A percentile compares a stretch with the other conserved stretches of the same genome.
Conservation (phyloP, 2,329 filamentous ascomycete species). For the Aspergillus amoenus region DNA sequence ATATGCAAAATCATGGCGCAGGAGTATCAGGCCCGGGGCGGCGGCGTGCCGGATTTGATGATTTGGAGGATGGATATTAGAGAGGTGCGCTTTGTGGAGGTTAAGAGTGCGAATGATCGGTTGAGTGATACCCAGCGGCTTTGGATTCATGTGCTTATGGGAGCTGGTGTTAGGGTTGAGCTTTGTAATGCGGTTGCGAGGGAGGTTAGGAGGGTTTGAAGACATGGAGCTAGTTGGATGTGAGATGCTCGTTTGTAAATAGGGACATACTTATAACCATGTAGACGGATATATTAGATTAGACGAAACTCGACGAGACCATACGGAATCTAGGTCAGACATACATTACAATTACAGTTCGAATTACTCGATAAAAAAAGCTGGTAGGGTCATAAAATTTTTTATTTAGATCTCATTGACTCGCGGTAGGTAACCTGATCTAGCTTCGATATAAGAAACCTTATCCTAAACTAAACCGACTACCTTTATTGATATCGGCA, state of each 20-base stretch:
- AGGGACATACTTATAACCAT: background rate
- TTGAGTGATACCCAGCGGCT: constrained; percentile 93
- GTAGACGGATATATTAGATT: background rate
- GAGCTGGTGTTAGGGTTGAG: constrained; percentile 82
- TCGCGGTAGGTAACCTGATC: background rate
- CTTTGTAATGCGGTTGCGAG: constrained; percentile 67
- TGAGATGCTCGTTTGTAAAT: background rate
- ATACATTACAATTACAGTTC: no score
- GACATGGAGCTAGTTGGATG: background rate
- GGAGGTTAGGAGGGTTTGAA: constrained; percentile 43
- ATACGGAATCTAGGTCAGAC: background rate
- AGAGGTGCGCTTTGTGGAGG: constrained; percentile 74
- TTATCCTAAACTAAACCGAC: background rate
- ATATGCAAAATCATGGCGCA: constrained; percentile 94
- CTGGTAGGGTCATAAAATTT: background rate
- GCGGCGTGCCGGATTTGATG: constrained; percentile 89
- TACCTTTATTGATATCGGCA: background rate
- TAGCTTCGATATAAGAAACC: background rate
- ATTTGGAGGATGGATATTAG: constrained; percentile 68
- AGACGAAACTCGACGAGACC: background rate
- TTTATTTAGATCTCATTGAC: constrained; percentile 8
- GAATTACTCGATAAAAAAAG: background rate
- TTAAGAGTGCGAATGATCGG: constrained; percentile 85
- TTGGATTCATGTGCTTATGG: constrained; percentile 92
- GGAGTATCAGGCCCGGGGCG: constrained; percentile 83